phyloP scores from a whole-genome alignment of 2,329 filamentous ascomycete species.

The Beauveria medogensis region DNA sequence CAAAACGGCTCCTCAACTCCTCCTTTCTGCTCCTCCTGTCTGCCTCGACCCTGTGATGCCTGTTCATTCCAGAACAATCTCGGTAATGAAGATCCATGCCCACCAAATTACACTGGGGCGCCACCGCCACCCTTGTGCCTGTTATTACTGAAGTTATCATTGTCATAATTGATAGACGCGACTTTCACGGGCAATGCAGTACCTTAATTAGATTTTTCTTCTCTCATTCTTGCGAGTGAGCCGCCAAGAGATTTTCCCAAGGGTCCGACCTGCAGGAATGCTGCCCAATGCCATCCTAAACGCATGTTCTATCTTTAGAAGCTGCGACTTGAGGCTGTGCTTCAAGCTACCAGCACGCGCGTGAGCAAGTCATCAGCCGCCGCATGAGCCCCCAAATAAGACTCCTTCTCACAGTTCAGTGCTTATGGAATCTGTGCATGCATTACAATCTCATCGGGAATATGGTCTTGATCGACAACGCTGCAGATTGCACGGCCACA shows the following conservation, averaged over 20 bases:
- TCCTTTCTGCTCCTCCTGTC: background rate
- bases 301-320: slow-evolving; percentile 7
- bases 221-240: no score
- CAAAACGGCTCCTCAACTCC: background rate
- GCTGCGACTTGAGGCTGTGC: slow-evolving; percentile 1
- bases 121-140: background rate
- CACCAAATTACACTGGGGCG: background rate
- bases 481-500: background rate
- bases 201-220: background rate
- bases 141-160: background rate
- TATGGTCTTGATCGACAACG: background rate
- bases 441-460: background rate
- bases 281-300: background rate
- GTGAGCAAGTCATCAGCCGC: background rate
- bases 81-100: slow-evolving; percentile 1
- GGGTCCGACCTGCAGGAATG: no score
- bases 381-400: background rate
- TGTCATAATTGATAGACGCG: background rate
- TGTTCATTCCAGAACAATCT: background rate
- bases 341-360: background rate
- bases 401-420: background rate
- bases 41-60: background rate
- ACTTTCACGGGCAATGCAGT: background rate
- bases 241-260: no score
- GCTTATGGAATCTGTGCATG: background rate